These are phyloP conservation scores for Ophiosphaerella herpotricha DNA, from an alignment of 2,329 filamentous ascomycete genomes.

Conservation along the genomic window DNA sequence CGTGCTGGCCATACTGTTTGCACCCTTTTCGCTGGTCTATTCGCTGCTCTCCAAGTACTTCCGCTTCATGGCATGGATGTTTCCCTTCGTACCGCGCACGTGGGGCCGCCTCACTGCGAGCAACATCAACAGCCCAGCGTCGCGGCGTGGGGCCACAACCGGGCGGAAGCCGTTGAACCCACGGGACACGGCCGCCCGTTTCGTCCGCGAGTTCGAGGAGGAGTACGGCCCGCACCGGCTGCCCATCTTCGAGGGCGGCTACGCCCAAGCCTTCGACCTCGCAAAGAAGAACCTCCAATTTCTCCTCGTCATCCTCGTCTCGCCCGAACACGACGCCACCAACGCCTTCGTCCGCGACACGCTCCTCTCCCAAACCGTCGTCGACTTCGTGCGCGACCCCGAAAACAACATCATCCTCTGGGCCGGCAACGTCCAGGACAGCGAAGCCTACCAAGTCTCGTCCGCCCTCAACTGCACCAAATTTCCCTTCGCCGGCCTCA, in stretches of 20 bases:
- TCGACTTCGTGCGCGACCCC: constrained; percentile 73
- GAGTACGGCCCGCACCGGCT: constrained; percentile 77
- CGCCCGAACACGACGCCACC: constrained; percentile 94
- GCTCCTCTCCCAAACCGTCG: constrained; percentile 74
- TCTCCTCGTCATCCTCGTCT: constrained; percentile 83
- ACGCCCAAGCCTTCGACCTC: constrained; percentile 86
- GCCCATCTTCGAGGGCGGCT: constrained; percentile 84
- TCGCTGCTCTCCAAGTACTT: constrained; percentile 70
- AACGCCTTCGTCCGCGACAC: constrained; percentile 80
- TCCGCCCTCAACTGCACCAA: constrained; percentile 85
- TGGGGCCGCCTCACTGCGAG: constrained; percentile 59
- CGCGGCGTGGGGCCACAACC: constrained; percentile 59
- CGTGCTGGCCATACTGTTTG: constrained; percentile 75
- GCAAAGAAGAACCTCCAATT: constrained; percentile 93
- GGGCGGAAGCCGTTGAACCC: constrained; percentile 79
- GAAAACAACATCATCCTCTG: constrained; percentile 83
- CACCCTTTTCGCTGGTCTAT: constrained; percentile 81
- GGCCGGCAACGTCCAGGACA: constrained; percentile 90
- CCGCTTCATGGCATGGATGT: constrained; percentile 74
- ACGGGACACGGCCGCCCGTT: constrained; percentile 83
- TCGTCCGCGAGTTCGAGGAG: constrained; percentile 93
- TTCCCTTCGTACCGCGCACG: constrained; percentile 77
- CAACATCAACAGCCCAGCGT: constrained; percentile 47
- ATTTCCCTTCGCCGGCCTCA: constrained; percentile 85
- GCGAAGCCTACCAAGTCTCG: constrained; percentile 93